Evolutionary conservation across 768 basidiomycete genomes (phyloP), one percentile per base, ranked within the genome.

Genomic region (Amanita rimosa): DNA sequence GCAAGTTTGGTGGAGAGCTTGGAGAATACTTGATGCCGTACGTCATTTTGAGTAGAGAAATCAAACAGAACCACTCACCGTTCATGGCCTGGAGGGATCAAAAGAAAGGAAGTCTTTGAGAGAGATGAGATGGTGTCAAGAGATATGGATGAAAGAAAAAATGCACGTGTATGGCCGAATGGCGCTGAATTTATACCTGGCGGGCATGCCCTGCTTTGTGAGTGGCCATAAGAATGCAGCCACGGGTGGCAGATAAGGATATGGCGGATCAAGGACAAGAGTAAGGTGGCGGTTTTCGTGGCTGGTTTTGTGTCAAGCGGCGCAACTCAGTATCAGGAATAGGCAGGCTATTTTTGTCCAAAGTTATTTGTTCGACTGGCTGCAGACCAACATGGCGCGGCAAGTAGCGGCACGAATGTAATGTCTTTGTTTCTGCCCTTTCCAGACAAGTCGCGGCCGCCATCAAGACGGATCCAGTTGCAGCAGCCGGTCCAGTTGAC

Each of bases 401-500:
- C 39, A 13, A 14, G 11, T 8, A 27, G 34, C 34, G 34, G 34
- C 37, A 38, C 24, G 17, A 16, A 33, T 17, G 24, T 49, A 3
- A 19, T 31, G 8, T 19, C 33, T 41, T 16, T 24, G 34, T 46
- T n/a, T n/a, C 44, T 27, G 50, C 37, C 52, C 26, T 62, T 59
- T 46, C 60, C 62, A 16, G 27, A 51, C 24, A 49, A 52, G 8
- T 56, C 59, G 7, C 42, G 49, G 10, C 49, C 48, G 16, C 46
- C 48, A 19, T 49, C 51, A 10, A 54, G 54, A 43, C 57, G 54
- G 40, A 63, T 67, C 17, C 71, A 77, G 1, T 84, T 88, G 53
- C 87, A 89, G 57, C 78, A 82, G 51, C 87, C 87, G 2, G 74
- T 69, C 3, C 79, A 75, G 22, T 61, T 90, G 6, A 67, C 80